Conservation (phyloP, 2,329 filamentous ascomycete genomes). For the Aspergillus pseudoviridinutans region DNA sequence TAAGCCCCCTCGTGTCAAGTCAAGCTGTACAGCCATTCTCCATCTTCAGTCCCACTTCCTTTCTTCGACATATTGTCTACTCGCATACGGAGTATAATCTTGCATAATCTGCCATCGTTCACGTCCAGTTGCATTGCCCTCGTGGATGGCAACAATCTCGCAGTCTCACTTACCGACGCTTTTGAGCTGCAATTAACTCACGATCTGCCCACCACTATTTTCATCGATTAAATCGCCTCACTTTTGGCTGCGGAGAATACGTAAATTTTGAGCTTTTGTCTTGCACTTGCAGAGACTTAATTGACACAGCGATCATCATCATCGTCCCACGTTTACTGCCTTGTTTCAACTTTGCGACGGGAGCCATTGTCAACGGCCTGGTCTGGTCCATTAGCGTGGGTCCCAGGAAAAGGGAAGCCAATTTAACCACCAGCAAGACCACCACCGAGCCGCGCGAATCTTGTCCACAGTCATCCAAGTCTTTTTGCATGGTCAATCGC, state of each 20-base stretch:
- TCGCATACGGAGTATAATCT: not conserved
- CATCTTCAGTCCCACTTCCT: not conserved
- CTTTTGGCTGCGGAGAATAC: not conserved
- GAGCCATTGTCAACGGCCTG: slow-evolving; percentile 18
- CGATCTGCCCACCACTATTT: not conserved
- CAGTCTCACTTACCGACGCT: not conserved
- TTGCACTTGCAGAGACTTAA: not conserved
- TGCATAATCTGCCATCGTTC: not conserved
- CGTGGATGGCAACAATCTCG: not conserved
- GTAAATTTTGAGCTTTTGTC: not conserved
- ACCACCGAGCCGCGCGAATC: slow-evolving; percentile 6
- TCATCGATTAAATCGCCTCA: not conserved
- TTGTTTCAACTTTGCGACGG: slow-evolving; percentile 18
- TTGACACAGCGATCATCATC: not conserved
- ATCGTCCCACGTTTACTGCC: not conserved
- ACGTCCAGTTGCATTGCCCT: not conserved
- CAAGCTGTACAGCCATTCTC: not conserved
- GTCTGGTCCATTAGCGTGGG: slow-evolving; percentile 19
- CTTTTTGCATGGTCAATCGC: slow-evolving; percentile 11
- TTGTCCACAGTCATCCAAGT: not conserved
- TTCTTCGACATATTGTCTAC: not conserved
- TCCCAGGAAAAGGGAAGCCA: slow-evolving; percentile 17
- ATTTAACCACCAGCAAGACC: slow-evolving; percentile 7
- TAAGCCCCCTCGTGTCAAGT: not conserved
- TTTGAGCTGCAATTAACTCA: not conserved